Evolutionary conservation across 441 rosid species (phyloP), one percentile per base, ranked within the genome.

Genomic region (Populus tomentosa): DNA sequence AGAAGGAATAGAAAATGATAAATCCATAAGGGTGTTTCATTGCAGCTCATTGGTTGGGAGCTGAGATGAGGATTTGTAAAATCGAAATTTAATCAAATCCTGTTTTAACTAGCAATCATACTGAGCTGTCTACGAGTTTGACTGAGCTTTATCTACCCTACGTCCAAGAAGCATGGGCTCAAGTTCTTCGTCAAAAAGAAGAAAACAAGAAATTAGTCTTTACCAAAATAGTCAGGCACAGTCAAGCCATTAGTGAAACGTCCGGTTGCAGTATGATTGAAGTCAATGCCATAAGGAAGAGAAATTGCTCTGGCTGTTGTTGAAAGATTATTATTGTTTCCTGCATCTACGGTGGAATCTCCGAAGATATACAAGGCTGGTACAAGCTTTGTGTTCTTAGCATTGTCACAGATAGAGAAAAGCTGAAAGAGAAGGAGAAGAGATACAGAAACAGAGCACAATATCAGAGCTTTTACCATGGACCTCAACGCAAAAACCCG

Each of bases 201-300:
- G 50, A 42, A 5, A 1, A 13, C 7, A 40, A 16, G 16, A 70
- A 70, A 42, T 2, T 20, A 35, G 38, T 35, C 36, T 53, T 24
- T 70, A 46, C 73, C 73, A 42, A 24, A 1, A 24, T 26, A 24
- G 14, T 46, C 73, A 9, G 73, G 23, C 42, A 53, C 7, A 40
- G 62, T 70, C 73, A 70, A 24, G 73, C 35, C 73, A 70, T 70
- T 70, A 33, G 59, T 70, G 61, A 40, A 70, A 70, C 73, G 59
- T 2, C 73, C 32, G 8, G 26, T 68, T 35, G 71, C 14, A 18
- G 46, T 68, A 70, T 13, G 24, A 70, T 23, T 11, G 28, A 40
- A 70, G 0, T 70, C 59, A 69, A 69, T 69, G 7, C 72, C 73
- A 50, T 71, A 53, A 16, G 40, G 64, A 62, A 71, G 63, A 71